Conservation (phyloP, 2,329 filamentous ascomycete species). For the Tricladium varicosporioides region DNA sequence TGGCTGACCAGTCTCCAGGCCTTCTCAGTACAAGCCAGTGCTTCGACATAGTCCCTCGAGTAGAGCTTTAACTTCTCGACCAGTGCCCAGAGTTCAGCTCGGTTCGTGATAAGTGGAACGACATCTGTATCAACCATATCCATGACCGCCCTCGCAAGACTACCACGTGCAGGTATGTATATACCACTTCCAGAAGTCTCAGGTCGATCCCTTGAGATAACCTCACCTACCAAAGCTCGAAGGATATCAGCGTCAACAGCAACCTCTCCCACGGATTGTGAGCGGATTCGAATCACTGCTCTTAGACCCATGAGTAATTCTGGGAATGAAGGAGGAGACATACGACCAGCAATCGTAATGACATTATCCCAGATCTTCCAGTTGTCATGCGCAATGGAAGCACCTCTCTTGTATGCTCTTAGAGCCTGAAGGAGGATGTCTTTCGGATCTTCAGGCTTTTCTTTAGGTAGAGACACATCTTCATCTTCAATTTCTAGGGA, state of each 20-base stretch:
- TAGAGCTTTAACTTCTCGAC: slow-evolving; percentile 72
- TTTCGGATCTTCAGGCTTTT: slow-evolving; percentile 31
- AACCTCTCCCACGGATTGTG: slow-evolving; percentile 65
- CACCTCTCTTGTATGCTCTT: slow-evolving; percentile 82
- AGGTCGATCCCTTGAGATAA: slow-evolving; percentile 48
- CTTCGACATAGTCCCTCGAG: slow-evolving; percentile 65
- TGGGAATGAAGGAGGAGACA: slow-evolving; percentile 69
- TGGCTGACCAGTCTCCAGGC: slow-evolving; percentile 74
- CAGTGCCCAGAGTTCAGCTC: slow-evolving; percentile 73
- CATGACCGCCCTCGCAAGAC: slow-evolving; percentile 60
- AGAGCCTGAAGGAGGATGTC: slow-evolving; percentile 70
- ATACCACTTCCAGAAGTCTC: slow-evolving; percentile 23
- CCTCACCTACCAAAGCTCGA: slow-evolving; percentile 68
- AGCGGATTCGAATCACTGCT: slow-evolving; percentile 73
- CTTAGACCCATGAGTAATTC: slow-evolving; percentile 76
- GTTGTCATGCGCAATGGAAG: slow-evolving; percentile 78
- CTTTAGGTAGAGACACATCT: slow-evolving; percentile 24
- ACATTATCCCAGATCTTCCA: slow-evolving; percentile 97
- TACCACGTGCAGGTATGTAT: slow-evolving; percentile 53
- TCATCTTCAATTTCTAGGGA: slow-evolving; percentile 32
- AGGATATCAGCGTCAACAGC: slow-evolving; percentile 76
- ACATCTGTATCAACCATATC: slow-evolving; percentile 73
- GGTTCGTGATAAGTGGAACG: slow-evolving; percentile 79
- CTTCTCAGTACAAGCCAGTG: slow-evolving; percentile 83
- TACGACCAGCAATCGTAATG: slow-evolving; percentile 77